Evolutionary conservation across 768 basidiomycete genomes (phyloP), one percentile per base, ranked within the genome.

Genomic region (Tulasnella sp.): DNA sequence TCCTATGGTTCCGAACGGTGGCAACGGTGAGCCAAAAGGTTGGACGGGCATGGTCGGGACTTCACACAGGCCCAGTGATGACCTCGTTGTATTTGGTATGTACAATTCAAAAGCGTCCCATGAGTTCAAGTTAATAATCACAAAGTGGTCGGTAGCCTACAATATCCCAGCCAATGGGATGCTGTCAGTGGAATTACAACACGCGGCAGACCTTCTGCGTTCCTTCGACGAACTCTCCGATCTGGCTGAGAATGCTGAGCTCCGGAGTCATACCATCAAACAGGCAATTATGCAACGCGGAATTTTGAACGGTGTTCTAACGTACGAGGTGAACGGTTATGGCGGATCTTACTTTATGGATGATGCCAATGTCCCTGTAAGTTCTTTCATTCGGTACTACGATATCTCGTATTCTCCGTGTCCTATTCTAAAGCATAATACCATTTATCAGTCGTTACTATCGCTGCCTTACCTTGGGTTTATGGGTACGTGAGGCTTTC

Each of bases 381-480:
- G 82, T 68, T 3, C 38, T 3, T 2, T 34, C 38, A 21, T 23
- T 3, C 43, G 38, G 48, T 61, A 45, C 27, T 64, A n/a, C n/a
- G n/a, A n/a, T n/a, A n/a, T n/a, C n/a, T n/a, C n/a, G n/a, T n/a
- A n/a, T n/a, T n/a, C n/a, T n/a, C n/a, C 11, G 42, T 43, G 42
- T 43, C n/a, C 11, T 11, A 11, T 43, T n/a, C n/a, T n/a, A n/a
- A n/a, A n/a, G n/a, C n/a, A n/a, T n/a, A n/a, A n/a, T n/a, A n/a
- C n/a, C n/a, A n/a, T n/a, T n/a, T n/a, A n/a, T n/a, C 63, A 88
- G 85, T 86, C 86, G 0, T 73, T 88, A n/a, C 71, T 89, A 23
- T 84, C 86, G 0, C 75, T 89, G 32, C 86, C 86, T 10, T 89
- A 89, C 67, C 78, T 89, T 24, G 85, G 85, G 1, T 88, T 88